Evolutionary conservation across 208 protist genomes (phyloP).

Genomic region (Perkinsela sp.): DNA sequence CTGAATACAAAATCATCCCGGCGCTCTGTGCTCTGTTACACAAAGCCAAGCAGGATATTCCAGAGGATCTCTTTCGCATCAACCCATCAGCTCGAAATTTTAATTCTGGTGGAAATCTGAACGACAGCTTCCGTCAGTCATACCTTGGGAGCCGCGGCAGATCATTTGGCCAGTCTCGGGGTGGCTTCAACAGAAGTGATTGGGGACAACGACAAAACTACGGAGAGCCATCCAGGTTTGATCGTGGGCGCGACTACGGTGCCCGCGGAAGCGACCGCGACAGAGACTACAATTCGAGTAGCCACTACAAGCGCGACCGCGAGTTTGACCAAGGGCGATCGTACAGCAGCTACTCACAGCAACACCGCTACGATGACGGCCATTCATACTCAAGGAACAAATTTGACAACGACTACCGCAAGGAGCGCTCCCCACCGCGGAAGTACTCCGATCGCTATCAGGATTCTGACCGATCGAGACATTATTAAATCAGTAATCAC

Average conservation of each 20-base stretch:
- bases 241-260: neutral
- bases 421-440: too few relatives aligned
- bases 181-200: slow-evolving; percentile 6
- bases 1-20: slow-evolving; percentile 32
- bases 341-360: neutral
- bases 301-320: neutral
- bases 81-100: neutral
- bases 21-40: slow-evolving; percentile 32
- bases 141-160: slow-evolving; percentile 2
- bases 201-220: neutral
- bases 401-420: too few relatives aligned
- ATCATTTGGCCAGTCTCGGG: slow-evolving; percentile 7
- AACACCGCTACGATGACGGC: too few relatives aligned
- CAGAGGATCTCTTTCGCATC: slow-evolving; percentile 23
- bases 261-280: neutral
- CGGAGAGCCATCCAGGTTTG: neutral
- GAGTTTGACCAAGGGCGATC: neutral
- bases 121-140: neutral
- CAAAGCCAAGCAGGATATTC: slow-evolving; percentile 24
- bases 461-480: too few relatives aligned
- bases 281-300: neutral
- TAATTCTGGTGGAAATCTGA: neutral
- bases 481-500: too few relatives aligned
- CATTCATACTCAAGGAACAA: too few relatives aligned
- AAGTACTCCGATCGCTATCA: too few relatives aligned